Conservation (phyloP, 78 protist species). For the Dictyostelium brefeldianum region DNA sequence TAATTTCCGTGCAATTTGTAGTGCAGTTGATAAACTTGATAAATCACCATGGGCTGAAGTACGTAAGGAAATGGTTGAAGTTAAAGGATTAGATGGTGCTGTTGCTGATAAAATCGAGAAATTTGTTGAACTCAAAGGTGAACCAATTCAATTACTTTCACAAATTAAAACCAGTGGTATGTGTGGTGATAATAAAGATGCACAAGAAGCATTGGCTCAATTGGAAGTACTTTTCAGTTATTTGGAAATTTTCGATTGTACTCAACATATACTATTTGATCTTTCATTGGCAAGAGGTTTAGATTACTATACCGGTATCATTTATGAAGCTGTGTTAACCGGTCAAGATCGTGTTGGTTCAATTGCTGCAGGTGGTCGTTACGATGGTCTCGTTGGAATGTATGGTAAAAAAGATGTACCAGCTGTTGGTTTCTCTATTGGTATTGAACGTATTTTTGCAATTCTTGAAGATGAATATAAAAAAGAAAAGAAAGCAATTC, state of each 20-base stretch:
- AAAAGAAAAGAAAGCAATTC: conserved; percentile 5
- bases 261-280: conserved; percentile 88
- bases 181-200: conserved; percentile 53
- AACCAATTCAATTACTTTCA: conserved; percentile 60
- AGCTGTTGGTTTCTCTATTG: conserved; percentile 95
- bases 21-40: conserved; percentile 97
- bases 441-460: conserved; percentile 95
- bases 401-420: conserved; percentile 89
- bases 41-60: conserved; percentile 94
- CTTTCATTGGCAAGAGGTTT: conserved; percentile 95
- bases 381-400: conserved; percentile 96
- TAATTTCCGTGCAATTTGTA: conserved; percentile 92
- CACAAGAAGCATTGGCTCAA: conserved; percentile 77
- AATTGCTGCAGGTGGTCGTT: conserved; percentile 97
- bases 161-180: conserved; percentile 11
- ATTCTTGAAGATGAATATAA: conserved; percentile 80
- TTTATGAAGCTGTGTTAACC: conserved; percentile 92
- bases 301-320: conserved; percentile 97
- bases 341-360: conserved; percentile 89
- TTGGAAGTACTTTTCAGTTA: conserved; percentile 77
- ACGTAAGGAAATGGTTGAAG: conserved; percentile 92
- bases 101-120: conserved; percentile 88
- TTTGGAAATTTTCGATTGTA: conserved; percentile 37
- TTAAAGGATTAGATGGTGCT: conserved; percentile 86
- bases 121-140: conserved; percentile 80